Evolutionary conservation across 2,329 filamentous ascomycete species (phyloP).

Genomic region (Dryadomyces quercivorus): DNA sequence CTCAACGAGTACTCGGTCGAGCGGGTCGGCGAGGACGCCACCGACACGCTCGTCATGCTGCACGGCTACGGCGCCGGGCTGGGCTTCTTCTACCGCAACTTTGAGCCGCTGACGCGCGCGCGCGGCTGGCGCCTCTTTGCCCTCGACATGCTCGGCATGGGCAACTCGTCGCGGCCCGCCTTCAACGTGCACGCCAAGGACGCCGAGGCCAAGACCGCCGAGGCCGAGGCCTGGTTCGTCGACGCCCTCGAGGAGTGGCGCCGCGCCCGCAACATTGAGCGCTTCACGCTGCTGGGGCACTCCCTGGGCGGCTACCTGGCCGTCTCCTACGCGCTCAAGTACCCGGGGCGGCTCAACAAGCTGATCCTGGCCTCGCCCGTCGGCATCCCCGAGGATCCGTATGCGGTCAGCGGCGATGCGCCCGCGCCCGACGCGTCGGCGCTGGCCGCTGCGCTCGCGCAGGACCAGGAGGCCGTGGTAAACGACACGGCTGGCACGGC

Average conservation of each 20-base stretch:
- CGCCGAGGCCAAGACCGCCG: constrained; percentile 66
- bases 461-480: constrained; percentile 46
- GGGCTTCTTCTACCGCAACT: constrained; percentile 98
- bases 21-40: constrained; percentile 61
- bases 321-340: constrained; percentile 90
- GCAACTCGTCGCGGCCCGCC: constrained; percentile 68
- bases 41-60: constrained; percentile 86
- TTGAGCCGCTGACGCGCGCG: constrained; percentile 69
- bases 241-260: constrained; percentile 96
- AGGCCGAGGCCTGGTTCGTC: constrained; percentile 92
- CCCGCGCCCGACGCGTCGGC: constrained; percentile 65
- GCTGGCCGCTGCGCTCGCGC: constrained; percentile 64
- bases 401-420: constrained; percentile 69
- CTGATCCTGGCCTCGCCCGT: constrained; percentile 90
- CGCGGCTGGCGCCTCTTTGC: constrained; percentile 83
- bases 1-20: constrained; percentile 92
- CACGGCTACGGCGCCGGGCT: constrained; percentile 94
- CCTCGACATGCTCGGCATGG: constrained; percentile 92
- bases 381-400: constrained; percentile 87
- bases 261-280: constrained; percentile 73
- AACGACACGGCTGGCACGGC: constrained; percentile 14
- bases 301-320: constrained; percentile 92
- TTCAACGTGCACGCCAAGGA: constrained; percentile 82
- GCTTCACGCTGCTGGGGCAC: constrained; percentile 87
- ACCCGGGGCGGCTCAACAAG: constrained; percentile 89